These are phyloP conservation scores for Neckera pumila DNA, from an alignment of 225 moss, liverwort and hornwort genomes.

Conservation along the genomic window DNA sequence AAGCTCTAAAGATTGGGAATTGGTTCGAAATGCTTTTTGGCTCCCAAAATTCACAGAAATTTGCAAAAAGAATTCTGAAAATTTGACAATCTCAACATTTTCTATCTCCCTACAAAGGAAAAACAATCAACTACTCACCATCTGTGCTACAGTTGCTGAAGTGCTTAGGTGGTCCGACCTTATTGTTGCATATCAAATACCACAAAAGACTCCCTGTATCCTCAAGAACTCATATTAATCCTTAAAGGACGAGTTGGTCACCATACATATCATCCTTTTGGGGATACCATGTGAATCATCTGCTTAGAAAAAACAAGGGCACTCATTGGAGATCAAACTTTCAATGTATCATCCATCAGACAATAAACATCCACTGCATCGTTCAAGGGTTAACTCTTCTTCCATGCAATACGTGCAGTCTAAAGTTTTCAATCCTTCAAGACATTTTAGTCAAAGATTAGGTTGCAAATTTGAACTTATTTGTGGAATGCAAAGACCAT, in stretches of 20 bases:
- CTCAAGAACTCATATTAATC: neutral
- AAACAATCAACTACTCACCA: no score
- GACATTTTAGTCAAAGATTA: neutral
- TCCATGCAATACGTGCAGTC: no score
- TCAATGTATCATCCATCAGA: neutral
- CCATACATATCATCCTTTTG: neutral
- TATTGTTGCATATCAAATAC: no score
- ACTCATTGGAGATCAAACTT: neutral
- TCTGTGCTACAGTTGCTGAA: no score
- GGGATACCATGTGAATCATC: neutral
- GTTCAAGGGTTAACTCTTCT: neutral
- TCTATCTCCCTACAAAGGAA: no score
- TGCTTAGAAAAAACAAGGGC: neutral
- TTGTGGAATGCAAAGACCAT: neutral
- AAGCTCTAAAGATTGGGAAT: no score
- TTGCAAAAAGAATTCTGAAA: no score
- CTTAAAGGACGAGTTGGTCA: neutral
- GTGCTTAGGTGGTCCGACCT: no score
- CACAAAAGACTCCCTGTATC: neutral
- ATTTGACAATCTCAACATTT: no score
- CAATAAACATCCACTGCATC: neutral
- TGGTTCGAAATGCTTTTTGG: no score
- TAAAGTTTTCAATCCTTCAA: neutral
- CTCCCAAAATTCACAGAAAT: no score
- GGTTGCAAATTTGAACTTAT: neutral